Conservation (phyloP, 2,329 filamentous ascomycete species). For the Nemania diffusa region DNA sequence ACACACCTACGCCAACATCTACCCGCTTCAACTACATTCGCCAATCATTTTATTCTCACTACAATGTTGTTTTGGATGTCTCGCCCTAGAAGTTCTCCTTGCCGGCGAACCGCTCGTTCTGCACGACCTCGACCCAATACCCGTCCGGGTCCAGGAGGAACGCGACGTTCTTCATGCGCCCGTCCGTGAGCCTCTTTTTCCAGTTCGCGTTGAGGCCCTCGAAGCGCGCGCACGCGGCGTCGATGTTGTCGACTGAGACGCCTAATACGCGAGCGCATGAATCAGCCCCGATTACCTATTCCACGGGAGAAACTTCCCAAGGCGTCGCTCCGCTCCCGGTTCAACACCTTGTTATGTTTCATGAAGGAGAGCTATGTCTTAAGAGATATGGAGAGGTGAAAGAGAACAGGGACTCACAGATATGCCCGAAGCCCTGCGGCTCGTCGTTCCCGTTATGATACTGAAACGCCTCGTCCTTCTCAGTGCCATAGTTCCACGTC, state of each 20-base stretch:
- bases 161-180: constrained; percentile 91
- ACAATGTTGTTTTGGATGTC: neutral
- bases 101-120: constrained; percentile 76
- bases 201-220: constrained; percentile 84
- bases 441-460: constrained; percentile 95
- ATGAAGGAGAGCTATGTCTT: neutral
- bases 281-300: neutral
- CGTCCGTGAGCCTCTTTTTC: constrained; percentile 96
- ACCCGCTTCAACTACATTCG: no score
- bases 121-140: constrained; percentile 68
- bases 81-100: constrained; percentile 61
- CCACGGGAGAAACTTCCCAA: no score
- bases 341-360: neutral
- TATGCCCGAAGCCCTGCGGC: constrained; percentile 94
- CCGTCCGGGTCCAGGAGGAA: constrained; percentile 87
- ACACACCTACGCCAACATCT: no score
- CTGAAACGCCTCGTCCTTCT: constrained; percentile 83
- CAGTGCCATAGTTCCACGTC: constrained; percentile 85
- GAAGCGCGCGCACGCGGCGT: constrained; percentile 86
- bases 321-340: no score
- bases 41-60: neutral
- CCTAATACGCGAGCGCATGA: constrained; percentile 61
- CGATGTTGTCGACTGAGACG: constrained; percentile 86
- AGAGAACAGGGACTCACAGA: constrained; percentile 70
- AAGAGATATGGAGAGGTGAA: neutral